Base-by-base conservation (phyloP, 2,329 filamentous ascomycete species). In the Diplodia corticola region DNA sequence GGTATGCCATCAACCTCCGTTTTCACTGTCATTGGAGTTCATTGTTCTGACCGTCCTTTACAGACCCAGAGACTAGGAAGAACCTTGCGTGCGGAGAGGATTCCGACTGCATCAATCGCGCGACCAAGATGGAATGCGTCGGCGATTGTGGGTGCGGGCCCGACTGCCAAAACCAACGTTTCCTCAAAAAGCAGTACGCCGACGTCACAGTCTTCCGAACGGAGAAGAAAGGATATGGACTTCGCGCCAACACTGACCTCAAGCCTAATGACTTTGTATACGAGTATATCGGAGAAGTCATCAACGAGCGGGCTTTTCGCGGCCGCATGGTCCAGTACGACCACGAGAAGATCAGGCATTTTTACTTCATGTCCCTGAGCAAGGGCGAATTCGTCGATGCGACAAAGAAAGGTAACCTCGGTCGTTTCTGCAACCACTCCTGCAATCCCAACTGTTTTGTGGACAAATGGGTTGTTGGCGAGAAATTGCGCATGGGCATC, bases 381-480 rank as follows among this genome's bases (percentile, higher is more conserved):
- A 96, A 96, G 78, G 91, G 89, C 73, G 95, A 98, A 78, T 99
- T 98, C 75, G 93, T 99, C 67, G 95, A 99, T 80, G 95, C 95
- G 24, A 99, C 95, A 10, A 96, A 95, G 76, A 96, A 92, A 77
- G 95, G 95, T 60, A 98, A 98, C 71, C 86, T 99, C 5, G 95
- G 93, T 61, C 89, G 95, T 33, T 99, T 99, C 76, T 99, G 95
- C 86, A 99, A 99, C 75, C 95, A 99, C 78, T 98, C 95, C 9
- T 99, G 95, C 85, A 97, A 95, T 77, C 95, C 95, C 20, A 99
- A 99, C 76, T 98, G 93, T 80, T 98, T 96, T 79, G 94, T 99
- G 69, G 95, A 99, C 84, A 99, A 99, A 81, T 99, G 95, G 95
- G 93, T 98, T 67, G 93, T 99, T 37, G 93, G 93, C 20, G 92